Evolutionary conservation across 176 grass and related monocot species (phyloP).

Genomic region (Microstegium vimineum): DNA sequence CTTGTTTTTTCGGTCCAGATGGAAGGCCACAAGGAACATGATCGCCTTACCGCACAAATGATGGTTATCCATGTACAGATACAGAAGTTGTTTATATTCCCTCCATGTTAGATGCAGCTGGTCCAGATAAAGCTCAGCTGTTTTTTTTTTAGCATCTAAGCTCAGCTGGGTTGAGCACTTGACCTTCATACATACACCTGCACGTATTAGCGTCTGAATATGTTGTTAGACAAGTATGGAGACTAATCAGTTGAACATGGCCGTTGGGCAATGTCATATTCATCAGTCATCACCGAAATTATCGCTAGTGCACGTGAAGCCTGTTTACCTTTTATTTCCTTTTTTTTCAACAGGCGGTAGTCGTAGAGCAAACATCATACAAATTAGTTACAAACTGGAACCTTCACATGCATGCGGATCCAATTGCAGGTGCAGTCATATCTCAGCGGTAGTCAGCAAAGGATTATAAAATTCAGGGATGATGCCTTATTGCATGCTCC

Average conservation of each 20-base stretch:
- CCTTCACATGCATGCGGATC: slow-evolving; percentile 11
- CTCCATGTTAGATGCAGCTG: neutral
- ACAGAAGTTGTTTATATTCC: neutral
- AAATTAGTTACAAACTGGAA: neutral
- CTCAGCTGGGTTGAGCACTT: neutral
- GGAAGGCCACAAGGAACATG: neutral
- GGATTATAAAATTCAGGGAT: neutral
- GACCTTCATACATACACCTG: neutral
- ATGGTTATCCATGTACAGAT: neutral
- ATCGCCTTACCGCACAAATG: neutral
- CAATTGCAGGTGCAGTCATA: neutral
- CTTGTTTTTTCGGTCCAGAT: neutral
- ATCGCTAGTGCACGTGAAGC: neutral
- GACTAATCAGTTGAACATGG: neutral
- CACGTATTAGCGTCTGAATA: neutral
- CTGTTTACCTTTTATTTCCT: neutral
- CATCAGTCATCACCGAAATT: neutral
- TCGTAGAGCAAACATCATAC: neutral
- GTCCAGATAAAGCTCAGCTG: neutral
- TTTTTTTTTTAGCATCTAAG: too few species aligned
- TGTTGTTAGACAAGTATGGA: neutral
- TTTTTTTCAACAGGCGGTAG: neutral
- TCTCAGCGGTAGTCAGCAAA: neutral
- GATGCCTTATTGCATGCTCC: neutral
- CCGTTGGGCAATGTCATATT: neutral